Evolutionary conservation across 805 yeast species (phyloP).

Genomic region (Candida alai): DNA sequence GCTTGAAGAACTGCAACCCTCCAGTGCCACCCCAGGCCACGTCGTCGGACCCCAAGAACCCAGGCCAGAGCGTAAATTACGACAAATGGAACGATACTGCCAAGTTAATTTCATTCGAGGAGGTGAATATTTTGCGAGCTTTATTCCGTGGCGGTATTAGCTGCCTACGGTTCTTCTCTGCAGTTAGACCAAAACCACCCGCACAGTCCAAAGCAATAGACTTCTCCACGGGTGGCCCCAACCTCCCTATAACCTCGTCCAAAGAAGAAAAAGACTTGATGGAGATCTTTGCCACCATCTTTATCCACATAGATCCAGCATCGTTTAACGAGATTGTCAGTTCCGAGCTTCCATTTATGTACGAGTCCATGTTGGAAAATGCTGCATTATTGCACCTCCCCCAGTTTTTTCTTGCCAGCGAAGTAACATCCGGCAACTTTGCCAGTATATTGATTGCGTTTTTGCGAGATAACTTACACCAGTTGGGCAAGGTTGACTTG

Average conservation of each 20-base stretch:
- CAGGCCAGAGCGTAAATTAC: constrained; percentile 36
- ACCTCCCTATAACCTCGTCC: constrained; percentile 78
- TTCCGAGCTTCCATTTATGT: constrained; percentile 72
- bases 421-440: constrained; percentile 89
- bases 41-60: constrained; percentile 42
- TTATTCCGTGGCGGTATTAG: constrained; percentile 81
- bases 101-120: constrained; percentile 78
- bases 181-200: constrained; percentile 46
- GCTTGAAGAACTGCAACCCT: constrained; percentile 85
- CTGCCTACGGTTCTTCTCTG: constrained; percentile 73
- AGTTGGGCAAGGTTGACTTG: constrained; percentile 76
- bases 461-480: constrained; percentile 66
- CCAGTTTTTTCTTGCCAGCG: constrained; percentile 90
- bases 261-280: constrained; percentile 92
- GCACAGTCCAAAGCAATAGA: constrained; percentile 35
- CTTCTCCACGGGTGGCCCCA: constrained; percentile 75
- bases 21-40: constrained; percentile 50
- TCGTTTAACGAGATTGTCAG: constrained; percentile 91
- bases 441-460: constrained; percentile 79
- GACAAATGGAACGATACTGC: constrained; percentile 82
- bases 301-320: constrained; percentile 90
- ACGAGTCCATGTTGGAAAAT: constrained; percentile 74
- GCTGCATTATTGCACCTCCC: constrained; percentile 87
- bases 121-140: constrained; percentile 68
- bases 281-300: constrained; percentile 93